Conservation (phyloP, 2,329 filamentous ascomycete genomes). For the Epichloe sylvatica region DNA sequence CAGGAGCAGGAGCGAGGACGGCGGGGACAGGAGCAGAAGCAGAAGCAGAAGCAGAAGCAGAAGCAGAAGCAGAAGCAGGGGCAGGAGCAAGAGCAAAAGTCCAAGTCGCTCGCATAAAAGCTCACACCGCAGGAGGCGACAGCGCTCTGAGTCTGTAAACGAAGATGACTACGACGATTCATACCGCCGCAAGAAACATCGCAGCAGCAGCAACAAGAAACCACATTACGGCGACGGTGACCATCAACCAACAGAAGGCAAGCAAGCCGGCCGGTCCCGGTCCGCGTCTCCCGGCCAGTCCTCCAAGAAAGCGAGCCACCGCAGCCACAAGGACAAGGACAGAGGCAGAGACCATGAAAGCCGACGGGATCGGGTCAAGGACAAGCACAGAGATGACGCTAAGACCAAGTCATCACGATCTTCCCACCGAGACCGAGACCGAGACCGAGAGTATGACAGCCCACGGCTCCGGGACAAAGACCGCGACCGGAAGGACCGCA, state of each 20-base stretch:
- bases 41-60: constrained; percentile 13
- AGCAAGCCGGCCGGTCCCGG: constrained; percentile 41
- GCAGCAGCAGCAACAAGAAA: constrained; percentile 21
- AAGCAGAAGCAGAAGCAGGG: constrained; percentile 14
- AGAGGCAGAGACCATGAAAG: constrained; percentile 37
- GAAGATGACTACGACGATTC: constrained; percentile 32
- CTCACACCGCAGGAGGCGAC: constrained; percentile 36
- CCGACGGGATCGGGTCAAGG: constrained; percentile 29
- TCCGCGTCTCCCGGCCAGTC: constrained; percentile 50
- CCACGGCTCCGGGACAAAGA: constrained; percentile 22
- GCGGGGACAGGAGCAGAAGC: constrained; percentile 12
- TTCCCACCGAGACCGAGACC: constrained; percentile 25
- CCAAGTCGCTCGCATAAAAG: constrained; percentile 27
- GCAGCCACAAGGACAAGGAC: constrained; percentile 45
- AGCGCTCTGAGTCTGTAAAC: constrained; percentile 38
- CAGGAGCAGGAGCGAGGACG: constrained; percentile 11
- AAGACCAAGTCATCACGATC: constrained; percentile 25
- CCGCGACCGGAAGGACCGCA: constrained; percentile 24
- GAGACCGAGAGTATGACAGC: constrained; percentile 26
- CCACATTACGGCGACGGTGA: constrained; percentile 32
- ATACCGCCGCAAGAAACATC: constrained; percentile 38
- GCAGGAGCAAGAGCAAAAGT: constrained; percentile 8
- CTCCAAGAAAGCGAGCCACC: constrained; percentile 41
- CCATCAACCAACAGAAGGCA: constrained; percentile 24
- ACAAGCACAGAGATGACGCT: constrained; percentile 30